A percentile compares a stretch with the other conserved stretches of the same genome.
phyloP scores from a whole-genome alignment of 2,329 filamentous ascomycete species.

The Colletotrichum echinochloae region DNA sequence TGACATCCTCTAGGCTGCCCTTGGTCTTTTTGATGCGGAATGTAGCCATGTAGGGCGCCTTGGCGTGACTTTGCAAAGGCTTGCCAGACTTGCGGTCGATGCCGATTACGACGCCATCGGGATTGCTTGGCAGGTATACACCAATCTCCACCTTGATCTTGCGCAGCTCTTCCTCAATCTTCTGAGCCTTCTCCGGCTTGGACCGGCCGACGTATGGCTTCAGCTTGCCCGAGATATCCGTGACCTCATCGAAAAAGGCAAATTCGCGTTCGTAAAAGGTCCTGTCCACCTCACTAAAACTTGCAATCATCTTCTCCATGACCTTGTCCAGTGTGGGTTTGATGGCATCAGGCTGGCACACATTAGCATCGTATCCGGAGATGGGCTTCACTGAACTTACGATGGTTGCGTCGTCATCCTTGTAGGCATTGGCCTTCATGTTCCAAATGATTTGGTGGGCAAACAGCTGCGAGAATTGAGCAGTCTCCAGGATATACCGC shows the following conservation, averaged over 20 bases:
- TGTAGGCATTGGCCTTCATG: conserved; percentile 99
- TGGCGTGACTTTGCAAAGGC: conserved; percentile 96
- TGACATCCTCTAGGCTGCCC: conserved; percentile 62
- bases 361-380: conserved; percentile 41
- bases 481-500: conserved; percentile 95
- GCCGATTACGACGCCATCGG: conserved; percentile 95
- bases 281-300: conserved; percentile 83
- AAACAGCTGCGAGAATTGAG: conserved; percentile 97
- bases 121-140: conserved; percentile 96
- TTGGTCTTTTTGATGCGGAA: conserved; percentile 93
- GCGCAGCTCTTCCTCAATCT: conserved; percentile 97
- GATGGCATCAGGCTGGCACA: conserved; percentile 79
- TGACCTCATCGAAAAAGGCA: conserved; percentile 97
- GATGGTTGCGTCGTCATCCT: conserved; percentile 91
- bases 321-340: conserved; percentile 95
- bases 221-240: conserved; percentile 92
- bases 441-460: conserved; percentile 99
- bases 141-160: conserved; percentile 98
- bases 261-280: conserved; percentile 96
- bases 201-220: conserved; percentile 91
- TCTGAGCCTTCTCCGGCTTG: conserved; percentile 98
- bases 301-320: conserved; percentile 83
- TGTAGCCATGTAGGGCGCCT: conserved; percentile 98
- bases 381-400: conserved; percentile 61
- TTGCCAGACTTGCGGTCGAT: conserved; percentile 99